Percentiles rank a stretch among this genome's conserved stretches.
Evolutionary conservation across 108 stramenopile genomes (phyloP).

Genomic region (Schizochytrium sp.): DNA sequence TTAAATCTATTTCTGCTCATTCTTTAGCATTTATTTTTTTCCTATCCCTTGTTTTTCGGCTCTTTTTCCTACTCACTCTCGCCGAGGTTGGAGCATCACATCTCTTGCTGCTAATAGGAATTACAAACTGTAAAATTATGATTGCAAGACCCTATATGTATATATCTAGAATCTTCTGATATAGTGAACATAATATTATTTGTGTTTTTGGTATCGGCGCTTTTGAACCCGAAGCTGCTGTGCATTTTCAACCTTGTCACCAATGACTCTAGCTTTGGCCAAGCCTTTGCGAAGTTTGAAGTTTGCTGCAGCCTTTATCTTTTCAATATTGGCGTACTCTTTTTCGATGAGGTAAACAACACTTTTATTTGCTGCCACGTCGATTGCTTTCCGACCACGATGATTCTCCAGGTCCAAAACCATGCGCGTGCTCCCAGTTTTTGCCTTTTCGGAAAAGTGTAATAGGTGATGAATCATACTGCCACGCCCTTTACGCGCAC

Average conservation of each 20-base stretch:
- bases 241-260: slow-evolving; percentile 44
- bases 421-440: slow-evolving; percentile 1
- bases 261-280: slow-evolving; percentile 12
- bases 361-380: slow-evolving; percentile 43
- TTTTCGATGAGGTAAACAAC: background rate
- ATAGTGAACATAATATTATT: too few relatives aligned
- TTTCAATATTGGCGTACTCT: slow-evolving; percentile 4
- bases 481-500: slow-evolving; percentile 30
- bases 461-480: slow-evolving; percentile 34
- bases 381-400: background rate
- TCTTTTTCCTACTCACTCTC: too few relatives aligned
- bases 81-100: too few relatives aligned
- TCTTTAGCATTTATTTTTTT: too few relatives aligned
- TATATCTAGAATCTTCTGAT: too few relatives aligned
- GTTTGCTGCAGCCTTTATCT: background rate
- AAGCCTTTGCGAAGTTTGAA: slow-evolving; percentile 7
- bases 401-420: background rate
- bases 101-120: too few relatives aligned
- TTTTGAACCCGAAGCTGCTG: background rate
- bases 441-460: background rate
- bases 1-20: too few relatives aligned
- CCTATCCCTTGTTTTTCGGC: too few relatives aligned
- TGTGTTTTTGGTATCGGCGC: background rate
- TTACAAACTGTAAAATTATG: too few relatives aligned
- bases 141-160: too few relatives aligned